Evolutionary conservation across 2,329 filamentous ascomycete species (phyloP).

Genomic region (Ophiocordyceps camponoti-leonardi): DNA sequence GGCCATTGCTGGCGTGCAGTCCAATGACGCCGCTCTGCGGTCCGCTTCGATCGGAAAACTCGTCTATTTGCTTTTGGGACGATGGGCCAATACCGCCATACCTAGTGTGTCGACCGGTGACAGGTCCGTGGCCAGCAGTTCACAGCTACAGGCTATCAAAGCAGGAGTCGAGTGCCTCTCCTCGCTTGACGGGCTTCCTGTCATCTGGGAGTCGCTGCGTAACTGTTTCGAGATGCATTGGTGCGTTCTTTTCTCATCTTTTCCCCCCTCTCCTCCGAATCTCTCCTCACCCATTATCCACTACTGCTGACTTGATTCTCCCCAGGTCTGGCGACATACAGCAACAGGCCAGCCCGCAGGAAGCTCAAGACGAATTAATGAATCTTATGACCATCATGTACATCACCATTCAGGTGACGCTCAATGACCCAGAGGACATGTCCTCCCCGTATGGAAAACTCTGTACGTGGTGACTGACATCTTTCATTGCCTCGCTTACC

Average conservation of each 20-base stretch:
- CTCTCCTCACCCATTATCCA: background rate
- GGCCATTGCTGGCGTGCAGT: conserved; percentile 26
- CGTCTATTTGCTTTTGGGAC: conserved; percentile 46
- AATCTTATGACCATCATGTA: conserved; percentile 49
- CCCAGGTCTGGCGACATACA: conserved; percentile 29
- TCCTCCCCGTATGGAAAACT: conserved; percentile 29
- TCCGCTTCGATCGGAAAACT: conserved; percentile 38
- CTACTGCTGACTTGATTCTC: background rate
- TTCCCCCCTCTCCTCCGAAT: no score
- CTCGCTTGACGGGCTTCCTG: conserved; percentile 29
- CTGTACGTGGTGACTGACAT: conserved; percentile 18
- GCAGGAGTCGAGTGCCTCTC: conserved; percentile 33
- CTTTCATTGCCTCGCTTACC: background rate
- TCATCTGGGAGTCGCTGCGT: conserved; percentile 33
- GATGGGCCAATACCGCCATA: conserved; percentile 53
- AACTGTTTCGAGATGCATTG: conserved; percentile 34
- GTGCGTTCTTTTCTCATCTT: conserved; percentile 16
- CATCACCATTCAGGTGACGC: conserved; percentile 36
- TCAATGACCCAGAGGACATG: conserved; percentile 34
- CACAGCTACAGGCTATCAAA: conserved; percentile 42
- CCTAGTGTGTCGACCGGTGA: conserved; percentile 21
- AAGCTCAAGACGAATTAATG: conserved; percentile 41
- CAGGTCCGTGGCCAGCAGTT: conserved; percentile 32
- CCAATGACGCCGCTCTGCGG: conserved; percentile 28
- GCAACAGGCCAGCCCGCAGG: conserved; percentile 26